Base-by-base conservation (phyloP, 129 eudicot species). In the Kitagawia praeruptora region DNA sequence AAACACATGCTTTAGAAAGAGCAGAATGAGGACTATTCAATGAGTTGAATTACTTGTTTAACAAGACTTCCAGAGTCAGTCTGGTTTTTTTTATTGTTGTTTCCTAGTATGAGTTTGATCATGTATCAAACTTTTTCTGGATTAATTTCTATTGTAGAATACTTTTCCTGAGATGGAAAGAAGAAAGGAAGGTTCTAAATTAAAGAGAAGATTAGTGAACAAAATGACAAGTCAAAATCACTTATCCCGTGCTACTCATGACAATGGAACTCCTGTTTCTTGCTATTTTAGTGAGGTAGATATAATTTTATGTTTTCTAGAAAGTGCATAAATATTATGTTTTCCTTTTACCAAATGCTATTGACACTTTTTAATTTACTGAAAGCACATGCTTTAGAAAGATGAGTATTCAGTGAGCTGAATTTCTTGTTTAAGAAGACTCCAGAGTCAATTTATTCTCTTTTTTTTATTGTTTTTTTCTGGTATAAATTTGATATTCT, bases 241-340 rank as follows among this genome's bases (percentile, higher is more conserved):
- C 76, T 81, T 80, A 4, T 76, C 64, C 67, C 80, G 81, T 71
- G 77, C 76, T 67, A 47, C 70, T 75, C 77, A 81, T 53, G 27
- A 61, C 49, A 82, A 87, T 37, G 86, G 82, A 77, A 80, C 82
- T 78, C 74, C 85, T 80, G 80, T 77, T 27, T 75, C 73, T 81
- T 80, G 81, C 75, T 70, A 56, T 31, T 63, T 75, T 14, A 39
- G n/a, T 54, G 84, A 83, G 91, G 96, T 88, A 81, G 23, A 67
- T 28, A 73, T 61, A 25, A 13, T 38, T 23, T 64, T 39, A 37
- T 27, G 15, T 49, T 45, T 76, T 70, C 76, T 27, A 63, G 67
- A 77, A 72, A 53, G 45, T 63, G 38, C 38, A 18, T 70, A 15
- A 8, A 9, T 61, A 61, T 6, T n/a, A 23, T 58, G 67, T 58